Percentiles rank a stretch among this genome's conserved stretches.
phyloP scores from a whole-genome alignment of 2,329 filamentous ascomycete species.

The Claviceps monticola region DNA sequence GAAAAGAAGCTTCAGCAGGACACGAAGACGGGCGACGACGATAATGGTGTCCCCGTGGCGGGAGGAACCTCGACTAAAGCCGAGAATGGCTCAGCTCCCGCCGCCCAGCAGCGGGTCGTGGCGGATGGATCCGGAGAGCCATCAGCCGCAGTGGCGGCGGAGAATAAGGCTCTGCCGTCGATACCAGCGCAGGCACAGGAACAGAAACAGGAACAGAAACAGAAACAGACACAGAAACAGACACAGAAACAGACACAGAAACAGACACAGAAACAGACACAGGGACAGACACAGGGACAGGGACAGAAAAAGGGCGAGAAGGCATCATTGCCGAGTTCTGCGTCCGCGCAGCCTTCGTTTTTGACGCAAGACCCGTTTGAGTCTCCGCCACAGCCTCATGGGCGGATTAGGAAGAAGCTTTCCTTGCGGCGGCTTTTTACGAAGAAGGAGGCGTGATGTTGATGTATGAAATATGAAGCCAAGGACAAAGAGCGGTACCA shows the following conservation, averaged over 20 bases:
- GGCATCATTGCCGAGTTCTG: not conserved
- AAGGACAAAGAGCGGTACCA: too few relatives aligned
- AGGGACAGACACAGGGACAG: too few relatives aligned
- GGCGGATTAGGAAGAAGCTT: conserved; percentile 9
- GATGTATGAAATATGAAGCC: too few relatives aligned
- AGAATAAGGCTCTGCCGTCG: not conserved
- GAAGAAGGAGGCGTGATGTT: conserved; percentile 2
- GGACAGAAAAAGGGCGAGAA: too few relatives aligned
- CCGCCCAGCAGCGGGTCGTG: not conserved
- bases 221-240: too few relatives aligned
- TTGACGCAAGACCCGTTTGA: conserved; percentile 4
- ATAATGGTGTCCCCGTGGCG: not conserved
- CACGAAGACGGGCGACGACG: not conserved
- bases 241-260: too few relatives aligned
- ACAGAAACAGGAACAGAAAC: too few relatives aligned
- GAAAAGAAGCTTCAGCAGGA: too few relatives aligned
- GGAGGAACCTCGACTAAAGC: conserved; percentile 9
- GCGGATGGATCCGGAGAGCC: too few relatives aligned
- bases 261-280: too few relatives aligned
- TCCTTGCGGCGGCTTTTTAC: conserved; percentile 10
- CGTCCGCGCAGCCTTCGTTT: not conserved
- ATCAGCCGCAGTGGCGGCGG: not conserved
- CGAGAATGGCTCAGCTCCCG: conserved; percentile 6
- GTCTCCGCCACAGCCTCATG: conserved; percentile 2
- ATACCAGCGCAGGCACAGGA: not conserved